Conservation (phyloP, 352 stramenopile species). For the Globisporangium irregulare region DNA sequence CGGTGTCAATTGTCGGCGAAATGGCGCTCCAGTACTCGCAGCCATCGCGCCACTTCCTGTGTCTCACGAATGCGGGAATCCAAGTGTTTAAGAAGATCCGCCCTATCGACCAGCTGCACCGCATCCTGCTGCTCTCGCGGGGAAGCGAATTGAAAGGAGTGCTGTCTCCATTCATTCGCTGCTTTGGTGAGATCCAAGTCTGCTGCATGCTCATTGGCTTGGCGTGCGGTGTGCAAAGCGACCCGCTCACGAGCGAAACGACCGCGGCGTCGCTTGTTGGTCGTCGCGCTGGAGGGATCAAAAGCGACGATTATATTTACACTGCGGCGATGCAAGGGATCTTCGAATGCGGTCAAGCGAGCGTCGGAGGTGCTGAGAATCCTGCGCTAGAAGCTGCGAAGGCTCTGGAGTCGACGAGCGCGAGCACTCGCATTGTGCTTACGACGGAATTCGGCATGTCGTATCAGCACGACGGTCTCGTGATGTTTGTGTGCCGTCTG, state of each 20-base stretch:
- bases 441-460: slow-evolving; percentile 87
- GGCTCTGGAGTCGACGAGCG: slow-evolving; percentile 19
- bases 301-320: slow-evolving; percentile 81
- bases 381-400: slow-evolving; percentile 30
- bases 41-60: slow-evolving; percentile 80
- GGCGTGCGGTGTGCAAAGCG: slow-evolving; percentile 79
- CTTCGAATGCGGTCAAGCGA: slow-evolving; percentile 74
- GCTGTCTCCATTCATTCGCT: slow-evolving; percentile 73
- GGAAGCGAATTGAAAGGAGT: slow-evolving; percentile 64
- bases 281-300: slow-evolving; percentile 38
- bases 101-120: slow-evolving; percentile 85
- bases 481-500: slow-evolving; percentile 79
- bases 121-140: slow-evolving; percentile 62
- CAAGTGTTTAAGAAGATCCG: slow-evolving; percentile 90
- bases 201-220: slow-evolving; percentile 88
- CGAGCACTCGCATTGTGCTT: slow-evolving; percentile 75
- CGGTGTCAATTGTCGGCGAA: slow-evolving; percentile 56
- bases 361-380: slow-evolving; percentile 25
- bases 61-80: slow-evolving; percentile 81
- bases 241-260: slow-evolving; percentile 61
- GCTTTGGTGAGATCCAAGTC: slow-evolving; percentile 82
- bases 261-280: slow-evolving; percentile 50
- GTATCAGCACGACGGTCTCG: slow-evolving; percentile 81
- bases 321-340: slow-evolving; percentile 75
- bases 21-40: slow-evolving; percentile 85